phyloP scores from a whole-genome alignment of 1,139 yeast species.

The Blastobotrys capitulatus region DNA sequence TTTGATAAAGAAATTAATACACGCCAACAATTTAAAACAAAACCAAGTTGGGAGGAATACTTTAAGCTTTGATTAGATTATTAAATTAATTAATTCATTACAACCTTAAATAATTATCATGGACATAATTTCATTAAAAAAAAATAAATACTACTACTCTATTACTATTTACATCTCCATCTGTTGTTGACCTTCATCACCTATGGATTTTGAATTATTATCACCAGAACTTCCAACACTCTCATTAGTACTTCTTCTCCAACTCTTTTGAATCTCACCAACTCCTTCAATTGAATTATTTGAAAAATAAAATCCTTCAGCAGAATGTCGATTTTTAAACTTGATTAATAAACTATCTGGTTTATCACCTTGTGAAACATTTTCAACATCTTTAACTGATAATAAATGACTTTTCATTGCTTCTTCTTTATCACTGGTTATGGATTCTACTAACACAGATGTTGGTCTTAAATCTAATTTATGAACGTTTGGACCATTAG shows the following conservation, averaged over 20 bases:
- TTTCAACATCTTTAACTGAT: conserved; percentile 23
- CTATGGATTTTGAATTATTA: background rate
- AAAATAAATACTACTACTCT: background rate
- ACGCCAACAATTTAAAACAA: too few relatives aligned
- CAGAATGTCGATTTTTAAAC: conserved; percentile 38
- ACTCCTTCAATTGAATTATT: conserved; percentile 29
- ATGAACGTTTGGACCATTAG: conserved; percentile 13
- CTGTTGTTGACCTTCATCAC: too few relatives aligned
- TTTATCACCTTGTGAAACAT: conserved; percentile 15
- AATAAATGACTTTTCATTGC: conserved; percentile 27
- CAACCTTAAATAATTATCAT: too few relatives aligned
- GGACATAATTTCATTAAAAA: too few relatives aligned
- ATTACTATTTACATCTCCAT: background rate
- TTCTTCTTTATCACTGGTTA: conserved; percentile 32
- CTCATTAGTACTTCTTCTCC: conserved; percentile 21
- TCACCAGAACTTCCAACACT: background rate
- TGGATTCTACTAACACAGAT: conserved; percentile 31
- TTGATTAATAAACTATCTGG: conserved; percentile 29
- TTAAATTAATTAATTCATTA: too few relatives aligned
- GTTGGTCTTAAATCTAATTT: conserved; percentile 39
- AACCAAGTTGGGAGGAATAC: too few relatives aligned
- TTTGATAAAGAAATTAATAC: too few relatives aligned
- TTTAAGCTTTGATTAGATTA: too few relatives aligned
- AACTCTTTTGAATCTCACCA: conserved; percentile 30
- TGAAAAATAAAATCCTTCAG: conserved; percentile 37